A percentile compares a stretch with the other conserved stretches of the same genome.
These are phyloP conservation scores for Metrosideros polymorpha DNA, from an alignment of 441 rosid species.

Conservation along the genomic window DNA sequence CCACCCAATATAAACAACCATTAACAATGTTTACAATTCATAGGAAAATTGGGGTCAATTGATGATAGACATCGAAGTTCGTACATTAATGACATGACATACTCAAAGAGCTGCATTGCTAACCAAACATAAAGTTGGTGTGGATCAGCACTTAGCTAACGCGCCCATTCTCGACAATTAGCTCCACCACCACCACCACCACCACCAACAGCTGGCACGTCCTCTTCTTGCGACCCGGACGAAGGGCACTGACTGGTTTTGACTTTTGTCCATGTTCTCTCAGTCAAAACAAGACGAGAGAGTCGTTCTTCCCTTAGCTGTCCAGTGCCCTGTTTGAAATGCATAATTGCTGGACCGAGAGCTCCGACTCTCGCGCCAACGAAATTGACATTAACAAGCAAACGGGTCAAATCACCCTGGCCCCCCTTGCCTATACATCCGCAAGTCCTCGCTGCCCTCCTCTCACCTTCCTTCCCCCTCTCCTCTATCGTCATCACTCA, in stretches of 20 bases:
- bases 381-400: no score
- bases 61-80: neutral
- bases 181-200: neutral
- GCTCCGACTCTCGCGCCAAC: neutral
- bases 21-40: neutral
- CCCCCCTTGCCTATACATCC: neutral
- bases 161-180: neutral
- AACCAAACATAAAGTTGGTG: neutral
- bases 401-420: no score
- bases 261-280: neutral
- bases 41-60: fast-evolving
- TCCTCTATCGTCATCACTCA: neutral
- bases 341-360: neutral
- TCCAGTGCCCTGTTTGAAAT: neutral
- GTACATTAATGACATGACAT: neutral
- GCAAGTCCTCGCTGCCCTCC: neutral
- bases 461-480: neutral
- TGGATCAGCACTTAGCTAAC: neutral
- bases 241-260: neutral
- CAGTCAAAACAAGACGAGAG: neutral
- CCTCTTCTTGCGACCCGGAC: neutral
- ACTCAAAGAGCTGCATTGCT: neutral
- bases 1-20: neutral
- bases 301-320: neutral
- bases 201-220: neutral